Conservation (phyloP, 306 rosid species). For the Argentina anserina region DNA sequence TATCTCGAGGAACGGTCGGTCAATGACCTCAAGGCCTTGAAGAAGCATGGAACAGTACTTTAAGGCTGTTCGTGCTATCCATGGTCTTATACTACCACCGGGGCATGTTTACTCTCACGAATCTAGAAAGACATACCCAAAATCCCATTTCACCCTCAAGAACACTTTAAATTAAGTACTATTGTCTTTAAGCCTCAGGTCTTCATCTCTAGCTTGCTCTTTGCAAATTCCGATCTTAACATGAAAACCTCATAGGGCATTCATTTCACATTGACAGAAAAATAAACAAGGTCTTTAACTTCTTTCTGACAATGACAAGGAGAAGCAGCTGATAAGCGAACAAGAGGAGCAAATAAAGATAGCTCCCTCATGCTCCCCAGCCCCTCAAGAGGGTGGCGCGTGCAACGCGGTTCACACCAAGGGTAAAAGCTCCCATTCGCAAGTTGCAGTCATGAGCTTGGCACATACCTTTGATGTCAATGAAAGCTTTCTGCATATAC, state of each 20-base stretch:
- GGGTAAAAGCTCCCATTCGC: slow-evolving; percentile 76
- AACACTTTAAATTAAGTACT: background rate
- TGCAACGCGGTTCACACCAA: slow-evolving; percentile 68
- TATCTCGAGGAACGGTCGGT: too few relatives aligned
- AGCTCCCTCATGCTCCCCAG: slow-evolving; percentile 56
- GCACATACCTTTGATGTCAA: slow-evolving; percentile 63
- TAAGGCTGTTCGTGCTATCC: too few relatives aligned
- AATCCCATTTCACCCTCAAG: too few relatives aligned
- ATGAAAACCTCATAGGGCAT: background rate
- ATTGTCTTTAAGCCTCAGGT: background rate
- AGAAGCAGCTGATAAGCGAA: slow-evolving; percentile 6
- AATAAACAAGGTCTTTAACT: background rate
- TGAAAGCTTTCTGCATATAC: slow-evolving; percentile 60
- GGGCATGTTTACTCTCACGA: too few relatives aligned
- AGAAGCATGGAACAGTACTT: too few relatives aligned
- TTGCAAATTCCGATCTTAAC: background rate
- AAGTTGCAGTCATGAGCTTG: slow-evolving; percentile 49
- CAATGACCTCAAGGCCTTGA: too few relatives aligned
- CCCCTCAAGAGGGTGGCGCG: slow-evolving; percentile 66
- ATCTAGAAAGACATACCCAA: too few relatives aligned
- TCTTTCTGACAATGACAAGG: background rate
- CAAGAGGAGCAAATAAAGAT: slow-evolving; percentile 1
- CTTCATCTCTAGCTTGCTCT: background rate
- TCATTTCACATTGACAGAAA: background rate
- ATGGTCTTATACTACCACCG: too few relatives aligned